Conservation (phyloP, 768 basidiomycete genomes). For the Lepiota venenata region DNA sequence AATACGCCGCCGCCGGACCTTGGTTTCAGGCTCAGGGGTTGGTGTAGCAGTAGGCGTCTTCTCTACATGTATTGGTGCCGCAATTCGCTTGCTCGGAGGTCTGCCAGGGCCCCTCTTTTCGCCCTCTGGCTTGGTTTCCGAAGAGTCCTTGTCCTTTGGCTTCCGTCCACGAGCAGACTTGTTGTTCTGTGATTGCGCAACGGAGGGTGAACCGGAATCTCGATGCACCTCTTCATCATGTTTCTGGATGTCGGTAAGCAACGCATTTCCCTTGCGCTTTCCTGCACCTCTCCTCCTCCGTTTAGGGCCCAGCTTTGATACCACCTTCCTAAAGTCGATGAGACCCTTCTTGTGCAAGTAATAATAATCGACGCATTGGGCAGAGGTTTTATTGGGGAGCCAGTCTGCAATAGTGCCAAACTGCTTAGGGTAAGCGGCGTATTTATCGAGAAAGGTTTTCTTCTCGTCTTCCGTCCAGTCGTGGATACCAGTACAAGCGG, state of each 20-base stretch:
- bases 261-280: constrained; percentile 79
- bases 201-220: constrained; percentile 30
- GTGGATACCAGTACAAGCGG: constrained; percentile 65
- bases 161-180: constrained; percentile 18
- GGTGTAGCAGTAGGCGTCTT: constrained; percentile 54
- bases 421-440: constrained; percentile 86
- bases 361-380: constrained; percentile 91
- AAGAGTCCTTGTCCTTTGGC: constrained; percentile 6
- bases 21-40: constrained; percentile 64
- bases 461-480: constrained; percentile 91
- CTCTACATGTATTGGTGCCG: constrained; percentile 39
- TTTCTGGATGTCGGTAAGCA: constrained; percentile 77
- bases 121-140: constrained; percentile 13
- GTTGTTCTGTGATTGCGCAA: constrained; percentile 36
- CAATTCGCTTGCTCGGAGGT: constrained; percentile 27
- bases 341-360: constrained; percentile 90
- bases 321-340: constrained; percentile 81
- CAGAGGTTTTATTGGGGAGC: constrained; percentile 79
- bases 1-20: constrained; percentile 28
- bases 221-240: constrained; percentile 60
- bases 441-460: constrained; percentile 73
- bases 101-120: constrained; percentile 32
- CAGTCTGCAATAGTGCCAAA: constrained; percentile 88
- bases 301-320: constrained; percentile 61
- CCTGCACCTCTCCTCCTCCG: constrained; percentile 57